These are phyloP conservation scores for Cutaneotrichosporon spelunceum DNA, from an alignment of 1,284 basidiomycete species.

Conservation along the genomic window DNA sequence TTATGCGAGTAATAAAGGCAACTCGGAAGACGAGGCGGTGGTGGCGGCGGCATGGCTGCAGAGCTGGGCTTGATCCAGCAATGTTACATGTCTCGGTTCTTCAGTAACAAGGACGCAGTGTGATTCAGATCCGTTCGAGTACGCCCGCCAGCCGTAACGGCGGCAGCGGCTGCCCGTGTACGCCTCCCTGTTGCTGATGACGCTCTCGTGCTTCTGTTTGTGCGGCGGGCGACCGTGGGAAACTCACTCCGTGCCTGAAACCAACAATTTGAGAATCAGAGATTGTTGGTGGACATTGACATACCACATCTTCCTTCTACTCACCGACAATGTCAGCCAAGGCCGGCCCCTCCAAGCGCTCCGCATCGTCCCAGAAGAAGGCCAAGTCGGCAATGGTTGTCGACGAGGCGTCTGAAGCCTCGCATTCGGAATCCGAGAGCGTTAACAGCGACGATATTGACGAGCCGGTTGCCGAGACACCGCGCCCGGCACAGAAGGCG, in stretches of 20 bases:
- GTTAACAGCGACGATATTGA: constrained; percentile 11
- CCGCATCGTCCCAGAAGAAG: constrained; percentile 5
- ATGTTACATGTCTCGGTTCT: too few species aligned
- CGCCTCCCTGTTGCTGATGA: too few species aligned
- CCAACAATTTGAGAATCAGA: constrained; percentile 5
- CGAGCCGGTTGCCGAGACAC: not conserved
- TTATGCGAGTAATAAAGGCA: constrained; percentile 7
- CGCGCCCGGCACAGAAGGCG: not conserved
- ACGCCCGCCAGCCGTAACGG: too few species aligned
- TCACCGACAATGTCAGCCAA: constrained; percentile 12
- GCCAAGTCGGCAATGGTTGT: not conserved
- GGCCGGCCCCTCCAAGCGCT: constrained; percentile 11
- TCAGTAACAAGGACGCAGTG: too few species aligned
- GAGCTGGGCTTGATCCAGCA: too few species aligned
- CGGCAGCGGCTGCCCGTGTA: too few species aligned
- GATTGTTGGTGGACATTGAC: not conserved
- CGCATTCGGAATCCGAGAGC: not conserved
- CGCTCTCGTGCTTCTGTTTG: too few species aligned
- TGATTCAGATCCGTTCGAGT: too few species aligned
- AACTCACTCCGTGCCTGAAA: not conserved
- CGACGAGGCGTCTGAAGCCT: constrained; percentile 2
- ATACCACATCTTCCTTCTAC: not conserved
- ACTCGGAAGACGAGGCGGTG: not conserved
- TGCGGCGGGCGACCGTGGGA: constrained; percentile 6
- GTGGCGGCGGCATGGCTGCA: too few species aligned